Percentiles rank a stretch among this genome's conserved stretches.
These are phyloP conservation scores for Fusarium armeniacum DNA, from an alignment of 2,329 filamentous ascomycete genomes.

Conservation along the genomic window DNA sequence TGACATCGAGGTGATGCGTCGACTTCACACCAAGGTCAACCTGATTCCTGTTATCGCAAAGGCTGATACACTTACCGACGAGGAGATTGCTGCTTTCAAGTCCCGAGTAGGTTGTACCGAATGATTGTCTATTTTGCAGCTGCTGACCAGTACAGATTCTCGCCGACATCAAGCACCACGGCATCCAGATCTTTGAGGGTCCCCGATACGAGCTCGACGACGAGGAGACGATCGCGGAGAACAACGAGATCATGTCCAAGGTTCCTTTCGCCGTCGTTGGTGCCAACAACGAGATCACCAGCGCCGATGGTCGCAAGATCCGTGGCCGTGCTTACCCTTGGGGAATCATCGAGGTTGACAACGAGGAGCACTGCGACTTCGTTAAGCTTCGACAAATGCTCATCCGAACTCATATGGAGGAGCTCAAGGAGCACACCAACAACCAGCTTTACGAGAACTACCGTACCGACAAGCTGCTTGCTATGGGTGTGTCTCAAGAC, in stretches of 20 bases:
- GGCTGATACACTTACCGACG: slow-evolving; percentile 96
- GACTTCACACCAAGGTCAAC: slow-evolving; percentile 99
- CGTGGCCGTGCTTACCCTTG: slow-evolving; percentile 97
- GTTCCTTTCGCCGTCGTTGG: slow-evolving; percentile 98
- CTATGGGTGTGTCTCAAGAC: slow-evolving; percentile 98
- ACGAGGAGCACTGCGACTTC: slow-evolving; percentile 99
- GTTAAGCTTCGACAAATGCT: slow-evolving; percentile 99
- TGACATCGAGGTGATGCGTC: slow-evolving; percentile 99
- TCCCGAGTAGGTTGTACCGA: slow-evolving; percentile 80
- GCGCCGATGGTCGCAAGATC: slow-evolving; percentile 92
- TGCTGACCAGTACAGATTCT: slow-evolving; percentile 76
- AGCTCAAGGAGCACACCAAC: slow-evolving; percentile 99
- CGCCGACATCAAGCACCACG: slow-evolving; percentile 95
- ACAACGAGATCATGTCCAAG: slow-evolving; percentile 99
- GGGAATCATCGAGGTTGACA: slow-evolving; percentile 99
- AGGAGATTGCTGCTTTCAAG: slow-evolving; percentile 96
- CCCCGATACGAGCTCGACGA: slow-evolving; percentile 98
- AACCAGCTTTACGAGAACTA: slow-evolving; percentile 99
- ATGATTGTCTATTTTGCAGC: background rate
- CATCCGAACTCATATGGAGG: slow-evolving; percentile 99
- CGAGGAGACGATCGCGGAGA: slow-evolving; percentile 99
- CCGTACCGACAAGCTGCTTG: slow-evolving; percentile 98
- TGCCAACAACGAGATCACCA: slow-evolving; percentile 93
- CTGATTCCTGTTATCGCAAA: slow-evolving; percentile 99
- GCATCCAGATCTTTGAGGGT: slow-evolving; percentile 98